Conservation (phyloP, 2,329 filamentous ascomycete genomes). For the Microcyclospora tardicrescens region DNA sequence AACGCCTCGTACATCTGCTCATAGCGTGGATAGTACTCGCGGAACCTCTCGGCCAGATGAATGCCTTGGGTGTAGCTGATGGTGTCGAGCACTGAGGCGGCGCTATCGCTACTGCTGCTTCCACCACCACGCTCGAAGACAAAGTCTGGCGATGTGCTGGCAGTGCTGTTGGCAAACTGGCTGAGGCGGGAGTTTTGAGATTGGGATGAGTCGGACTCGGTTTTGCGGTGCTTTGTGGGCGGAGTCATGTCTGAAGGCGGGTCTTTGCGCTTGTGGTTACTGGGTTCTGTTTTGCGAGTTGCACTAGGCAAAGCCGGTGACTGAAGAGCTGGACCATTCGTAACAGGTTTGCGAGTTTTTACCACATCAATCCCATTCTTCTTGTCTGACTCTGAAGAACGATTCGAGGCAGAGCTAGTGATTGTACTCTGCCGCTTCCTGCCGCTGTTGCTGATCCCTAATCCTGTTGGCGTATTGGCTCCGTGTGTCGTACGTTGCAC, state of each 20-base stretch:
- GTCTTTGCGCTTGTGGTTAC: slow-evolving; percentile 11
- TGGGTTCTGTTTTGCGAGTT: slow-evolving; percentile 27
- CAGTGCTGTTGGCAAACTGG: slow-evolving; percentile 13
- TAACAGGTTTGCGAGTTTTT: slow-evolving; percentile 11
- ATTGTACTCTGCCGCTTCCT: slow-evolving; percentile 20
- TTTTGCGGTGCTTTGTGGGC: slow-evolving; percentile 20
- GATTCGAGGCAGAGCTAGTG: slow-evolving; percentile 13
- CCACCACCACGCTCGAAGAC: slow-evolving; percentile 1
- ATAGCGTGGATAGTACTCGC: slow-evolving; percentile 47
- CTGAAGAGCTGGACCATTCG: slow-evolving; percentile 13
- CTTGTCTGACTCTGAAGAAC: slow-evolving; percentile 9
- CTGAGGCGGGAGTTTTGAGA: slow-evolving; percentile 15
- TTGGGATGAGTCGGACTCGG: slow-evolving; percentile 19
- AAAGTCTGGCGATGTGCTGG: slow-evolving; percentile 9
- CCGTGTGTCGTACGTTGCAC: slow-evolving; percentile 14
- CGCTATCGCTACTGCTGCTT: slow-evolving; percentile 15
- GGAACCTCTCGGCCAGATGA: slow-evolving; percentile 37
- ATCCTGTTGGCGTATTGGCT: slow-evolving; percentile 29
- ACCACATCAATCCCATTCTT: slow-evolving; percentile 2
- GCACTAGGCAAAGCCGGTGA: too few species aligned
- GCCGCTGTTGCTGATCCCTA: slow-evolving; percentile 30
- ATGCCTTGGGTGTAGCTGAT: slow-evolving; percentile 31
- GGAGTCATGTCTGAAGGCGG: slow-evolving; percentile 1
- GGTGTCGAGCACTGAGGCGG: slow-evolving; percentile 10
- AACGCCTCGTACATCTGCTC: slow-evolving; percentile 40